Base-by-base conservation (phyloP, 495 filamentous ascomycete genomes). In the Daldinia vernicosa region DNA sequence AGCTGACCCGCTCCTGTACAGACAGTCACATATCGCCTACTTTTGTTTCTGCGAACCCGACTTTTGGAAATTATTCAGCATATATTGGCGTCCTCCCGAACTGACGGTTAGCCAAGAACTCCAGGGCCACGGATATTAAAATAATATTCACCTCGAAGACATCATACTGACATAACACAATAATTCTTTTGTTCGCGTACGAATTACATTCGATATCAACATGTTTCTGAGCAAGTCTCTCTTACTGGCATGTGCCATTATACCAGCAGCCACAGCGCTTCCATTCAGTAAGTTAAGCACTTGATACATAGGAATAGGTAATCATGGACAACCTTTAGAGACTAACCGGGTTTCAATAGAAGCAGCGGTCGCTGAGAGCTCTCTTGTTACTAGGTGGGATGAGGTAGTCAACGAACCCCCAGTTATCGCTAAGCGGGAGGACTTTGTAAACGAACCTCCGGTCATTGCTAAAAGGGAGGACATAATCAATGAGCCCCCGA, bases 11-110 rank as follows among this genome's bases (percentile, higher is more conserved):
- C 50, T 8, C 19, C 14, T 14, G 7, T 53, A n/a, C 8, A 7
- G 50, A 17, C 26, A 30, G 26, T 28, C 50, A 53, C 50, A 53
- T 53, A 53, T 30, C 50, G 4, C 26, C 50, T 53, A 53, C 43
- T 47, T 47, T 47, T 24, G 19, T 24, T 22, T 22, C 3, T 24
- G 8, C 9, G 43, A 22, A 12, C 19, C 17, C 17, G 2, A 47
- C 4, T 27, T 27, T 30, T 7, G 22, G 50, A 30, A 28, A 30
- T 28, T 28, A 15, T 53, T 53, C 27, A 30, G 50, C 50, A 53
- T 53, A 53, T 53, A 53, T 53, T 53, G 50, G 2, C 26, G 30
- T 30, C 50, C 27, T 53, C 50, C 24, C 24, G 26, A 53, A 30
- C 50, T 5, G 7, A 47, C 19, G 43, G 27, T 30, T 15, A n/a